A percentile compares a stretch with the other conserved stretches of the same genome.
Conservation (phyloP, 176 grass and related monocot species). For the Aegilops bicornis region DNA sequence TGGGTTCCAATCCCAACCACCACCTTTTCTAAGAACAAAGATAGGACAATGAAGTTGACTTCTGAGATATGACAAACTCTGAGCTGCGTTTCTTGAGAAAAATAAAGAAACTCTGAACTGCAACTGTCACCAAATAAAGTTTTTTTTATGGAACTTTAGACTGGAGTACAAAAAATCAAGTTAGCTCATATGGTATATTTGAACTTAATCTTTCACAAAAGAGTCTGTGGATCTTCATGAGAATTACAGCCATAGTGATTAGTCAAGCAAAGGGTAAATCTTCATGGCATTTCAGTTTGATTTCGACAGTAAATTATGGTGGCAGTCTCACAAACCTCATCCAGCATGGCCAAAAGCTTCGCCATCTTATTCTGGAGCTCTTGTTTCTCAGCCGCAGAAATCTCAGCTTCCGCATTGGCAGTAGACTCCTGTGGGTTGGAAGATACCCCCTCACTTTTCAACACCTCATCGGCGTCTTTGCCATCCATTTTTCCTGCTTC, state of each 20-base stretch:
- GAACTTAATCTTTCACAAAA: slow-evolving; percentile 11
- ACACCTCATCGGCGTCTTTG: slow-evolving; percentile 55
- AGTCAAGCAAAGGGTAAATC: slow-evolving; percentile 15
- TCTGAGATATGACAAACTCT: slow-evolving; percentile 7
- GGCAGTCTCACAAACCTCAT: slow-evolving; percentile 62
- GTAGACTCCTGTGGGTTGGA: slow-evolving; percentile 56
- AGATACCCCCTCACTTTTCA: slow-evolving; percentile 56
- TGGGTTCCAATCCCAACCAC: slow-evolving; percentile 18
- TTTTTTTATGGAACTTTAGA: slow-evolving; percentile 10
- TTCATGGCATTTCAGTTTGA: not conserved
- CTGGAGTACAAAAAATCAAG: slow-evolving; percentile 1
- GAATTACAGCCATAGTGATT: not conserved
- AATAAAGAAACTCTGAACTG: not conserved
- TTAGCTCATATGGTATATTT: not conserved
- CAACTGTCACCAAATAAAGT: slow-evolving; percentile 11
- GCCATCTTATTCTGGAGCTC: slow-evolving; percentile 95
- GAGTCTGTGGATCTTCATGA: not conserved
- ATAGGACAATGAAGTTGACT: slow-evolving; percentile 40
- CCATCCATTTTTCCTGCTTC: slow-evolving; percentile 38
- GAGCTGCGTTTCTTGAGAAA: not conserved
- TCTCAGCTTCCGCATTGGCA: slow-evolving; percentile 51
- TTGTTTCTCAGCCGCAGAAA: slow-evolving; percentile 84
- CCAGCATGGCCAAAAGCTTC: slow-evolving; percentile 83
- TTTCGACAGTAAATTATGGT: slow-evolving; percentile 15
- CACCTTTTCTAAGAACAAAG: slow-evolving; percentile 25